These are phyloP conservation scores for Diddensiella caesifluorescens DNA, from an alignment of 805 yeast species.

Conservation along the genomic window DNA sequence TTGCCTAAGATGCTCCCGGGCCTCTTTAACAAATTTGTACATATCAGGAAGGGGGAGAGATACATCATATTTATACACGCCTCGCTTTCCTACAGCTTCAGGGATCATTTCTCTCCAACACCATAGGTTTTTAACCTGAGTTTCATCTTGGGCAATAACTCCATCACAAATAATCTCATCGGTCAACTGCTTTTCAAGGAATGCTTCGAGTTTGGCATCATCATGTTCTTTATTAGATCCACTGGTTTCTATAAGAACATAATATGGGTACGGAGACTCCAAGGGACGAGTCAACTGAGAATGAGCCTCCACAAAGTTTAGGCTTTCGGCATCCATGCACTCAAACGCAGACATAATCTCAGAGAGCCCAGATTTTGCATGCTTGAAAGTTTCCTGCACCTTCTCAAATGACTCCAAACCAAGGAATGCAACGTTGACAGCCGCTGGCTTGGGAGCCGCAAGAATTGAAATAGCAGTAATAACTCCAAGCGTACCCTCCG, in stretches of 20 bases:
- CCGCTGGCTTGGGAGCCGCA: slow-evolving; percentile 84
- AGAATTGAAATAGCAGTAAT: slow-evolving; percentile 86
- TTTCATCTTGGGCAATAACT: slow-evolving; percentile 90
- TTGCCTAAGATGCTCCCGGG: slow-evolving; percentile 53
- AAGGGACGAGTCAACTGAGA: slow-evolving; percentile 65
- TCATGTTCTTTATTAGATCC: slow-evolving; percentile 94
- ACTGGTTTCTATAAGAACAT: slow-evolving; percentile 88
- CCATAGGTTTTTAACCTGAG: slow-evolving; percentile 82
- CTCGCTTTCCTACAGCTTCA: slow-evolving; percentile 86
- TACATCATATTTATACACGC: slow-evolving; percentile 96
- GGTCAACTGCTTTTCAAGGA: slow-evolving; percentile 81
- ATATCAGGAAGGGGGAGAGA: slow-evolving; percentile 79
- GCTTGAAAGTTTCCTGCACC: slow-evolving; percentile 76
- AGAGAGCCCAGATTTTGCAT: slow-evolving; percentile 70
- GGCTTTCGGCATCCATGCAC: slow-evolving; percentile 81
- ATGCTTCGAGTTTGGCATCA: slow-evolving; percentile 78
- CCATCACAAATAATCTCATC: slow-evolving; percentile 85
- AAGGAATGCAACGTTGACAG: slow-evolving; percentile 81
- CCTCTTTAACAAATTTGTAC: slow-evolving; percentile 77
- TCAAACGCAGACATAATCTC: slow-evolving; percentile 92
- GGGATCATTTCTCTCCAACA: slow-evolving; percentile 93
- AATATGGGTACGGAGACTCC: slow-evolving; percentile 79
- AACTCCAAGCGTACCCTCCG: slow-evolving; percentile 88
- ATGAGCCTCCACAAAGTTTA: slow-evolving; percentile 38
- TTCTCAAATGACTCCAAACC: slow-evolving; percentile 76